Evolutionary conservation across 1,139 yeast genomes (phyloP).

Genomic region (Candida sp.): DNA sequence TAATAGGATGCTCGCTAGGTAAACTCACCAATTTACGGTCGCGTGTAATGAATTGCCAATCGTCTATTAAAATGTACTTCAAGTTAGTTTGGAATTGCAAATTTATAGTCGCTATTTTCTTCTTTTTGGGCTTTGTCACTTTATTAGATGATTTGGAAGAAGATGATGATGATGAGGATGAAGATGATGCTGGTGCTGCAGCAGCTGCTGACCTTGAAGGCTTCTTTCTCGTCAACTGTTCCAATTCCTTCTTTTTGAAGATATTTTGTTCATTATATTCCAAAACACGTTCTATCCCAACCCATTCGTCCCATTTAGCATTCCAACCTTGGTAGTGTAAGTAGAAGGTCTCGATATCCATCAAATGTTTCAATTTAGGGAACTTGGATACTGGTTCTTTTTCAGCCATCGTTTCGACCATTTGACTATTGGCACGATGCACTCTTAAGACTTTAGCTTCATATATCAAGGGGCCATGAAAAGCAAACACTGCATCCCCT

Average conservation of each 20-base stretch:
- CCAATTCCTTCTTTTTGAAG: slow-evolving; percentile 66
- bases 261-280: slow-evolving; percentile 68
- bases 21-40: slow-evolving; percentile 65
- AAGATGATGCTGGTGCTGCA: background rate
- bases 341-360: slow-evolving; percentile 47
- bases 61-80: slow-evolving; percentile 76
- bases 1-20: slow-evolving; percentile 55
- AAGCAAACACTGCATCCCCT: slow-evolving; percentile 66
- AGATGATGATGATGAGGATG: slow-evolving; percentile 5
- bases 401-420: slow-evolving; percentile 7
- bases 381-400: slow-evolving; percentile 21
- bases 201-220: slow-evolving; percentile 5
- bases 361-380: slow-evolving; percentile 36
- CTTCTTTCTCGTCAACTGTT: slow-evolving; percentile 29
- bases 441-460: slow-evolving; percentile 77
- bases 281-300: slow-evolving; percentile 62
- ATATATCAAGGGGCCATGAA: slow-evolving; percentile 87
- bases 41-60: slow-evolving; percentile 90
- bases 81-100: slow-evolving; percentile 46
- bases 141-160: background rate
- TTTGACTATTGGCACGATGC: slow-evolving; percentile 48
- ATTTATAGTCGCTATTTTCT: slow-evolving; percentile 8
- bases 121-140: slow-evolving; percentile 7
- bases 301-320: slow-evolving; percentile 98
- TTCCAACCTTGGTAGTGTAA: slow-evolving; percentile 98